Percentiles rank a stretch among this genome's conserved stretches.
Conservation (phyloP, 352 stramenopile species). For the Pilasporangium apinafurcum region DNA sequence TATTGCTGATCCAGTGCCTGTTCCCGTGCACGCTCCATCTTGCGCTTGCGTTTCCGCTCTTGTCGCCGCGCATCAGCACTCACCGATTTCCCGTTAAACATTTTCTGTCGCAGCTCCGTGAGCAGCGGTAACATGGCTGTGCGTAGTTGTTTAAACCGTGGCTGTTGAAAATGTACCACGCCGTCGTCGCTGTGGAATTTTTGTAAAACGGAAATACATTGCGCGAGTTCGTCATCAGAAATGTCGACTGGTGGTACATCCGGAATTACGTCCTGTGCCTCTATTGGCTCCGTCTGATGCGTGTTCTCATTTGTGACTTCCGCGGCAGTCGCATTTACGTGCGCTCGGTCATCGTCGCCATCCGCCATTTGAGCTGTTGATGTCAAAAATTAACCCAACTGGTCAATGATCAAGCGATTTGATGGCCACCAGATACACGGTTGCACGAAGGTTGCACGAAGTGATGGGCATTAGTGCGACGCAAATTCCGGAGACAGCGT, state of each 20-base stretch:
- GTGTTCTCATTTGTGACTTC: no score
- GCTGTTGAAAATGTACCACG: constrained; percentile 38
- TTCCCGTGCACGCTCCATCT: constrained; percentile 55
- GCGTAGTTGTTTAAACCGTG: constrained; percentile 60
- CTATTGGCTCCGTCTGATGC: no score
- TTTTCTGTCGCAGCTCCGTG: constrained; percentile 44
- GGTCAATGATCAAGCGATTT: no score
- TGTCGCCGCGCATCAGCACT: constrained; percentile 36
- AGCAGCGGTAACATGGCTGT: constrained; percentile 54
- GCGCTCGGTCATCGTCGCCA: background rate
- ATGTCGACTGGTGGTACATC: constrained; percentile 12
- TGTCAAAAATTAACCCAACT: no score
- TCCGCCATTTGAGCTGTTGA: background rate
- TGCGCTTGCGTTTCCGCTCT: constrained; percentile 59
- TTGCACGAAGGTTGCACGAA: no score
- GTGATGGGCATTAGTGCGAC: no score
- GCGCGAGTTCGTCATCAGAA: constrained; percentile 42
- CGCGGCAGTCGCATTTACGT: background rate
- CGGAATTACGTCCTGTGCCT: background rate
- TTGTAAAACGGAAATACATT: constrained; percentile 45
- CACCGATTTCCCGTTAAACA: constrained; percentile 53
- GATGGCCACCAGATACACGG: no score
- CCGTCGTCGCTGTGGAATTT: constrained; percentile 43
- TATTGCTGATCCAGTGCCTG: constrained; percentile 72
- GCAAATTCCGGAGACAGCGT: no score